Conservation (phyloP, 805 yeast species). For the Sugiyamaella americana region DNA sequence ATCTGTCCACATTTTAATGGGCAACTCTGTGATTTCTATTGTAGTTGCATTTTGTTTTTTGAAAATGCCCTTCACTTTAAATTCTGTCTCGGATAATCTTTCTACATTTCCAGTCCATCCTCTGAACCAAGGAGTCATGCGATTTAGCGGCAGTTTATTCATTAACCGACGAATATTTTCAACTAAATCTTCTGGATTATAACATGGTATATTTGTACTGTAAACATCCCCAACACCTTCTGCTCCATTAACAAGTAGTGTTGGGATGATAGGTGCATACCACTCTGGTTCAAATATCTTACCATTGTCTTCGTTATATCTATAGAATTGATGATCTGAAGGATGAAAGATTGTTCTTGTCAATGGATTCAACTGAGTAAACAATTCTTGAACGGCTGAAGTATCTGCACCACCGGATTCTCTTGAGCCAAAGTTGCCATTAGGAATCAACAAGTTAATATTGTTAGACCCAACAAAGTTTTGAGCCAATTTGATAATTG, state of each 20-base stretch:
- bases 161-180: conserved; percentile 65
- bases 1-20: conserved; percentile 88
- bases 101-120: conserved; percentile 91
- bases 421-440: conserved; percentile 95
- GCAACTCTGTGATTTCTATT: conserved; percentile 85
- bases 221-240: conserved; percentile 99
- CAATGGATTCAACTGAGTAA: conserved; percentile 71
- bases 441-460: conserved; percentile 74
- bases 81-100: conserved; percentile 53
- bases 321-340: conserved; percentile 69
- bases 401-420: conserved; percentile 97
- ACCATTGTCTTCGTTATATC: conserved; percentile 87
- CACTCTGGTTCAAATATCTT: conserved; percentile 91
- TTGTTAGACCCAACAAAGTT: conserved; percentile 92
- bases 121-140: conserved; percentile 87
- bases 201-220: conserved; percentile 90
- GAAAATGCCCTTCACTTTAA: conserved; percentile 70
- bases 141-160: conserved; percentile 61
- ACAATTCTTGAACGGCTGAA: conserved; percentile 96
- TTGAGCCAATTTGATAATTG: conserved; percentile 92
- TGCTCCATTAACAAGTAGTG: conserved; percentile 90
- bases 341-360: conserved; percentile 74
- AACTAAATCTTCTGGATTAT: conserved; percentile 80
- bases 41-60: conserved; percentile 75
- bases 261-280: conserved; percentile 91